Evolutionary conservation across 495 filamentous ascomycete genomes (phyloP).

Genomic region (Aspergillus conjunctus): DNA sequence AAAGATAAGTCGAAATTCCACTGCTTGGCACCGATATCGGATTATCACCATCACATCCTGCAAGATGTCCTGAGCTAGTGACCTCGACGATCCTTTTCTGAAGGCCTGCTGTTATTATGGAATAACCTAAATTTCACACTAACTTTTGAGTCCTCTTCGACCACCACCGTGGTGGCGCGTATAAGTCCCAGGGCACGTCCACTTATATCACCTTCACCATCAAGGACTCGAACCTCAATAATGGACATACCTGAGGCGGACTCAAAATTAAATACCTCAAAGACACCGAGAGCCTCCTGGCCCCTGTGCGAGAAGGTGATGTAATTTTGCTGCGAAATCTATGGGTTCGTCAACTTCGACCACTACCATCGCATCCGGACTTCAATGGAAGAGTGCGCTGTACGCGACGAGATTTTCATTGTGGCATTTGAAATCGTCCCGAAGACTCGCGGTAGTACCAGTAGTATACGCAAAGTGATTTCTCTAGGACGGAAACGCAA

Average conservation of each 20-base stretch:
- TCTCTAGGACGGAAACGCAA: no score
- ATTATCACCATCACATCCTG: no score
- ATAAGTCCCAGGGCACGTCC: conserved; percentile 33
- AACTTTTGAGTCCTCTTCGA: not conserved
- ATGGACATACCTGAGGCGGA: conserved; percentile 40
- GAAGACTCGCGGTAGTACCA: not conserved
- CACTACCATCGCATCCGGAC: not conserved
- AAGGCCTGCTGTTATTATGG: not conserved
- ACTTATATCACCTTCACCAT: conserved; percentile 53
- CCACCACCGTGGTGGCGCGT: conserved; percentile 26
- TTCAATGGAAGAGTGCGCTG: not conserved
- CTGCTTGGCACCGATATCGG: not conserved
- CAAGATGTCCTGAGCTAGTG: no score
- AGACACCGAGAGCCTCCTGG: conserved; percentile 38
- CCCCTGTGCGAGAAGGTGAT: conserved; percentile 44
- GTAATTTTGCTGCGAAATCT: conserved; percentile 50
- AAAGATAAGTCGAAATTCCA: not conserved
- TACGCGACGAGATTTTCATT: not conserved
- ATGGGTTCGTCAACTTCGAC: conserved; percentile 33
- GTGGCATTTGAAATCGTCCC: not conserved
- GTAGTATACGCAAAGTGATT: no score
- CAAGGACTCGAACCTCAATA: conserved; percentile 42
- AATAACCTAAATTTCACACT: not conserved
- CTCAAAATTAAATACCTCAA: conserved; percentile 56
- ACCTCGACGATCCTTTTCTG: no score